Evolutionary conservation across 2,329 filamentous ascomycete genomes (phyloP).

Genomic region (Davidsoniella virescens): DNA sequence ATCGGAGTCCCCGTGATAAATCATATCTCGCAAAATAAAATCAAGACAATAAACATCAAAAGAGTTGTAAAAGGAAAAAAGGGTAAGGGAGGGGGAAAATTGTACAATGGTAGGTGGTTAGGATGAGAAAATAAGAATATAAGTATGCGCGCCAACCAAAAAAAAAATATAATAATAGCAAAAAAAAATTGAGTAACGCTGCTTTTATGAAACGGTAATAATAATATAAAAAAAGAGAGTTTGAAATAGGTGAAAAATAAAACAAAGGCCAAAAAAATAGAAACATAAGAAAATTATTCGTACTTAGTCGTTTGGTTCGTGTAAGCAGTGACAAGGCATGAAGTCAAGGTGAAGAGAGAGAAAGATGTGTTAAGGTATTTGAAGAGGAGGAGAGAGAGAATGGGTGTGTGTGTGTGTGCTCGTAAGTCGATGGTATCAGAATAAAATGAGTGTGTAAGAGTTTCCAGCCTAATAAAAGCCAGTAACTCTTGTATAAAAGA

Average conservation of each 20-base stretch:
- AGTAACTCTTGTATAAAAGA: neutral
- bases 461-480: neutral
- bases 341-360: neutral
- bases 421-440: neutral
- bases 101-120: too few species aligned
- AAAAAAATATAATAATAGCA: neutral
- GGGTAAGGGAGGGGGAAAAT: neutral
- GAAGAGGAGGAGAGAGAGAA: neutral
- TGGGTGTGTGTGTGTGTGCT: neutral
- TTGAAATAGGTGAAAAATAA: neutral
- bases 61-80: neutral
- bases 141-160: neutral
- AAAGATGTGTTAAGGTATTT: neutral
- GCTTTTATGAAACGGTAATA: neutral
- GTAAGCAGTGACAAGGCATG: constrained; percentile 3
- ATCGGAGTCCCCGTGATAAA: neutral
- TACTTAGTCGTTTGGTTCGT: constrained; percentile 9
- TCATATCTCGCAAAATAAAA: neutral
- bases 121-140: neutral
- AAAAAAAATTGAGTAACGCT: neutral
- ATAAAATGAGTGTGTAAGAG: constrained; percentile 2
- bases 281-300: constrained; percentile 2
- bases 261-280: neutral
- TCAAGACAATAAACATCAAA: neutral
- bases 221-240: neutral